Evolutionary conservation across 352 stramenopile species (phyloP), one percentile per base, ranked within the genome.

Genomic region (Phytophthora gonapodyides): DNA sequence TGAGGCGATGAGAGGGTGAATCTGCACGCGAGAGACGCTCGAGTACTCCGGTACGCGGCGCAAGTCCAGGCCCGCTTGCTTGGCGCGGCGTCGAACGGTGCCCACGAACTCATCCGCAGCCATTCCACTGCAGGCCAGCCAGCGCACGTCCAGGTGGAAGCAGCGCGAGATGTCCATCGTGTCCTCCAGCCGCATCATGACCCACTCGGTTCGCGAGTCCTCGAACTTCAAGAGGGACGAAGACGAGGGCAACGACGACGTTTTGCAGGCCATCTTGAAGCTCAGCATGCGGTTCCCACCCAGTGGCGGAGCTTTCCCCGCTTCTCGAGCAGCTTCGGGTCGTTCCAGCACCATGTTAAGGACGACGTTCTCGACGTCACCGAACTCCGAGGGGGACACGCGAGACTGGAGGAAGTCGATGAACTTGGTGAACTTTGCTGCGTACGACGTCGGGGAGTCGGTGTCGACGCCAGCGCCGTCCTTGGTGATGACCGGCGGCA

Each of bases 21-120:
- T 84, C 24, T 93, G 80, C 1, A 93, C 67, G 30, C 83, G 83
- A 16, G 83, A 82, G 1, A 91, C 75, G 36, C 80, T 80, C 0
- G 79, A 83, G 54, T 90, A 93, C 63, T 91, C 84, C 5, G 84
- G 84, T n/a, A 93, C 73, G 15, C 82, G 84, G 2, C 79, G 80
- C 21, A 91, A 59, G 30, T 93, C 84, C 24, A 91, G 61, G 5
- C 77, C 69, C 8, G 74, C 68, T 51, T 93, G 84, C 56, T 91
- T 91, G 12, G 73, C 75, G 30, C 83, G 84, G 35, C 84, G 80
- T 38, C 75, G 71, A 30, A 93, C 60, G 15, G 75, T 78, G 12
- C 75, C 59, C 42, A 93, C 78, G 57, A 93, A 91, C 38, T 93
- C 84, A 43, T 93, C 84, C 0, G 82, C 75, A 19, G 84, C 77